Conservation (phyloP, 306 rosid genomes). For the Dalbergia cultrata region DNA sequence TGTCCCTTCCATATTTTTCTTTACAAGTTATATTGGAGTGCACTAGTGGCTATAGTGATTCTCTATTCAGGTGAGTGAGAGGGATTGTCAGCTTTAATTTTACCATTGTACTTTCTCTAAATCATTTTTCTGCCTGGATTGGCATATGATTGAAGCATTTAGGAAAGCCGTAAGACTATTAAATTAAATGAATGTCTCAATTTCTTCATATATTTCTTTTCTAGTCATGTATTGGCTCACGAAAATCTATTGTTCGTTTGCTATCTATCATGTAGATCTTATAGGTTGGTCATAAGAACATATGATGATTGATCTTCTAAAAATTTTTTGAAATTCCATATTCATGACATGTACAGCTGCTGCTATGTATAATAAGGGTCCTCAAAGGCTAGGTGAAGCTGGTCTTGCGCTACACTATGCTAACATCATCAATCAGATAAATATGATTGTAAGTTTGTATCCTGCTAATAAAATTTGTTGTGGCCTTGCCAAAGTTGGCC, state of each 20-base stretch:
- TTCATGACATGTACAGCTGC: constrained; percentile 55
- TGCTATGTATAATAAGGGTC: constrained; percentile 47
- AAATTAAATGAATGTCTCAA: constrained; percentile 8
- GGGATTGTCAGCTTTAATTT: background rate
- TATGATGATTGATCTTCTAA: constrained; percentile 23
- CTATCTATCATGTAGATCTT: constrained; percentile 26
- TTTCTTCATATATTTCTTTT: background rate
- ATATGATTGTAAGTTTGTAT: constrained; percentile 69
- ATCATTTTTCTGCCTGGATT: constrained; percentile 12
- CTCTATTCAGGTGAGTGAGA: constrained; percentile 27
- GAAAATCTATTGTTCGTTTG: constrained; percentile 3
- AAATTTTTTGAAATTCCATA: constrained; percentile 40
- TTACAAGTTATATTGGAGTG: background rate
- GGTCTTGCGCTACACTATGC: constrained; percentile 99
- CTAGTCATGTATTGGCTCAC: constrained; percentile 28
- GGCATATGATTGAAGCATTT: constrained; percentile 11
- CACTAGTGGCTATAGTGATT: background rate
- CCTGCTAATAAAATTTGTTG: constrained; percentile 30
- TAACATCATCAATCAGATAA: constrained; percentile 81
- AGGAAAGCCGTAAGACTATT: constrained; percentile 13
- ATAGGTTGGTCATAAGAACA: constrained; percentile 17
- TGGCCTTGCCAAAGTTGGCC: constrained; percentile 29
- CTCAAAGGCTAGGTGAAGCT: constrained; percentile 78
- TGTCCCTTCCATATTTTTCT: background rate
- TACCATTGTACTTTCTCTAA: background rate